These are phyloP conservation scores for Saccharomyces paradoxus DNA, from an alignment of 805 yeast genomes.

Conservation along the genomic window DNA sequence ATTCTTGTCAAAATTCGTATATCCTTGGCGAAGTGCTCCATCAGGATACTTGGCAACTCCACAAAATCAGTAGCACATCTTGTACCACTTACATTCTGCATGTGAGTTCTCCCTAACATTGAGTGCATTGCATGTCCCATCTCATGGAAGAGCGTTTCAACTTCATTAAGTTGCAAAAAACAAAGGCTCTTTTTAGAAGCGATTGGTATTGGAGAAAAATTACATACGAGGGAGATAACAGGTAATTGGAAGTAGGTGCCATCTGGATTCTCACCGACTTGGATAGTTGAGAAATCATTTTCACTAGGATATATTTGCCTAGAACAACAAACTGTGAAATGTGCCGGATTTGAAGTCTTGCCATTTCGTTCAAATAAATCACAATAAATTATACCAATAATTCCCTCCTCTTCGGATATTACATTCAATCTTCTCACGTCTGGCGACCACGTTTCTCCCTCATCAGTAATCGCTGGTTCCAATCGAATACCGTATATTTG, in stretches of 20 bases:
- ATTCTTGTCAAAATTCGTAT: conserved; percentile 64
- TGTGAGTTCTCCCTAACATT: conserved; percentile 83
- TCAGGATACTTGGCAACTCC: conserved; percentile 89
- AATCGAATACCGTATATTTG: conserved; percentile 70
- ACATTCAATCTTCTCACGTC: conserved; percentile 81
- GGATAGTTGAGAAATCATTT: conserved; percentile 32
- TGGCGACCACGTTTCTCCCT: conserved; percentile 82
- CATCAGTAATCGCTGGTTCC: conserved; percentile 50
- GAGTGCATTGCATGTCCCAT: conserved; percentile 99
- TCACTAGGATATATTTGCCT: conserved; percentile 60
- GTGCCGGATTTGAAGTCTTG: conserved; percentile 82
- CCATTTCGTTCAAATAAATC: conserved; percentile 76
- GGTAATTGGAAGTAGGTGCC: conserved; percentile 69
- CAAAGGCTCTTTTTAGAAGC: conserved; percentile 38
- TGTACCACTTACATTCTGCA: conserved; percentile 91
- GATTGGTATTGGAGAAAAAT: conserved; percentile 45
- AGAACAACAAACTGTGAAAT: conserved; percentile 93
- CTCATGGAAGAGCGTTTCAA: conserved; percentile 92
- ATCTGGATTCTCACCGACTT: conserved; percentile 28
- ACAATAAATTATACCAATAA: conserved; percentile 76
- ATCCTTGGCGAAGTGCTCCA: conserved; percentile 88
- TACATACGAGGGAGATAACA: conserved; percentile 81
- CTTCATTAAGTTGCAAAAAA: conserved; percentile 62
- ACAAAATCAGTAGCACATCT: conserved; percentile 95
- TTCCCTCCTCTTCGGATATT: conserved; percentile 50